Conservation (phyloP, 1,284 basidiomycete species). For the Tilletia caries region DNA sequence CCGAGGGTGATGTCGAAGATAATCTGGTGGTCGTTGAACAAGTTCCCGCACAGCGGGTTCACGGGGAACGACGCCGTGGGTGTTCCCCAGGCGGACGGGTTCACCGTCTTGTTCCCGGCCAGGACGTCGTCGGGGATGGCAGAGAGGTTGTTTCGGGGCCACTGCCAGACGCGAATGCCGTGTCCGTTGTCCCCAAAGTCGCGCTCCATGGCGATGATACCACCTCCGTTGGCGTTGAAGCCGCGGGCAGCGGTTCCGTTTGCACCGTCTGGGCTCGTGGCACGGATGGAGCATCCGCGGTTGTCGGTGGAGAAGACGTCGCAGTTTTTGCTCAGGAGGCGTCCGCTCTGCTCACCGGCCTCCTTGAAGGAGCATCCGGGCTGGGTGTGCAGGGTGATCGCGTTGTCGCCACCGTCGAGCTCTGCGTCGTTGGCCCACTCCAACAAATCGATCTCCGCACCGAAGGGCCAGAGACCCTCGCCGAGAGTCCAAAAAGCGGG, state of each 20-base stretch:
- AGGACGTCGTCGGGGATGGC: slow-evolving; percentile 31
- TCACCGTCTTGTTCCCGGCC: slow-evolving; percentile 23
- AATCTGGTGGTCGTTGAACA: slow-evolving; percentile 36
- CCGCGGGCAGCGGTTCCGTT: slow-evolving; percentile 37
- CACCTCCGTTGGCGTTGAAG: slow-evolving; percentile 43
- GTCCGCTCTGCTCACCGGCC: slow-evolving; percentile 26
- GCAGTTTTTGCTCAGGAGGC: slow-evolving; percentile 36
- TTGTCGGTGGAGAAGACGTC: not conserved
- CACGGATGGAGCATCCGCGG: slow-evolving; percentile 16
- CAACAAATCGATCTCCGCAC: slow-evolving; percentile 50
- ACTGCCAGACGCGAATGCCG: slow-evolving; percentile 50
- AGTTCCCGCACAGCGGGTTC: slow-evolving; percentile 33
- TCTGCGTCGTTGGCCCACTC: slow-evolving; percentile 48
- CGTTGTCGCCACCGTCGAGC: slow-evolving; percentile 27
- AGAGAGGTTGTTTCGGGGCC: slow-evolving; percentile 22
- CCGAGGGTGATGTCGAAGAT: slow-evolving; percentile 45
- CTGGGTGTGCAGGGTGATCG: slow-evolving; percentile 39
- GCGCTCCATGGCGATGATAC: slow-evolving; percentile 48
- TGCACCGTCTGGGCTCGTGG: slow-evolving; percentile 22
- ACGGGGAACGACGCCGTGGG: slow-evolving; percentile 37
- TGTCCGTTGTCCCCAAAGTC: slow-evolving; percentile 38
- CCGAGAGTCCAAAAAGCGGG: slow-evolving; percentile 52
- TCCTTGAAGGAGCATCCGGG: slow-evolving; percentile 25
- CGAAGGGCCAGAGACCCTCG: slow-evolving; percentile 35
- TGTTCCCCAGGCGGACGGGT: slow-evolving; percentile 37